phyloP scores from a whole-genome alignment of 306 rosid species.

The Castanea crenata region DNA sequence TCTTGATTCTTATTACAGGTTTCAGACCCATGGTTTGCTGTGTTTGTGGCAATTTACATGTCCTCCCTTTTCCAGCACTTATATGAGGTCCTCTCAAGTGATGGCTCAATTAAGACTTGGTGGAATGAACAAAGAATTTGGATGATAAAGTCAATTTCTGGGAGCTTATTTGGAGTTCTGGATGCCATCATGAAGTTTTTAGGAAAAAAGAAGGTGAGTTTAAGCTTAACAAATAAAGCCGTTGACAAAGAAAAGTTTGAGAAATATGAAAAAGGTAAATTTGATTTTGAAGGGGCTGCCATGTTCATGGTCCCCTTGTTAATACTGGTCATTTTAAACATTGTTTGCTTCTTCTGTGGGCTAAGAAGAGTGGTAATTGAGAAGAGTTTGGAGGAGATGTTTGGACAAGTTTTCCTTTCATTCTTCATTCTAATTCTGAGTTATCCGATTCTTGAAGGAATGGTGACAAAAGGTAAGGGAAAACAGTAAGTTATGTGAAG shows the following conservation, averaged over 20 bases:
- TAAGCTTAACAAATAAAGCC: slow-evolving; percentile 41
- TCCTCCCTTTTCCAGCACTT: slow-evolving; percentile 41
- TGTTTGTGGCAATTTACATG: slow-evolving; percentile 26
- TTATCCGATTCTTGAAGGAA: slow-evolving; percentile 16
- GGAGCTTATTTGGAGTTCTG: slow-evolving; percentile 25
- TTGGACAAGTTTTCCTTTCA: slow-evolving; percentile 15
- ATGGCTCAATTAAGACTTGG: slow-evolving; percentile 38
- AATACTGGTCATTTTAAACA: slow-evolving; percentile 27
- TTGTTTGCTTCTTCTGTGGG: slow-evolving; percentile 20
- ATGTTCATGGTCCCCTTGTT: slow-evolving; percentile 46
- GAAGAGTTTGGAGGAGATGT: slow-evolving; percentile 16
- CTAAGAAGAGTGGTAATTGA: slow-evolving; percentile 4
- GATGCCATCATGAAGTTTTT: slow-evolving; percentile 28
- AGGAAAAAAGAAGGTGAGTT: slow-evolving; percentile 28
- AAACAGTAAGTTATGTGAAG: too few species aligned
- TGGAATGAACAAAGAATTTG: slow-evolving; percentile 56
- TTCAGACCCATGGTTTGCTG: slow-evolving; percentile 47
- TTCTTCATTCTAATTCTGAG: background rate
- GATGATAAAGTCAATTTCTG: slow-evolving; percentile 31
- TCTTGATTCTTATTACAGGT: slow-evolving; percentile 4
- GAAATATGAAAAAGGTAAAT: slow-evolving; percentile 47
- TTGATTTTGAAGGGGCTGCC: slow-evolving; percentile 51
- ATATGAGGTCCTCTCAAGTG: slow-evolving; percentile 40
- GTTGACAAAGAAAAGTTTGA: slow-evolving; percentile 41
- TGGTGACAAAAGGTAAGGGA: background rate